Conservation (phyloP, 2,329 filamentous ascomycete genomes). For the Metarhizium guizhouense region DNA sequence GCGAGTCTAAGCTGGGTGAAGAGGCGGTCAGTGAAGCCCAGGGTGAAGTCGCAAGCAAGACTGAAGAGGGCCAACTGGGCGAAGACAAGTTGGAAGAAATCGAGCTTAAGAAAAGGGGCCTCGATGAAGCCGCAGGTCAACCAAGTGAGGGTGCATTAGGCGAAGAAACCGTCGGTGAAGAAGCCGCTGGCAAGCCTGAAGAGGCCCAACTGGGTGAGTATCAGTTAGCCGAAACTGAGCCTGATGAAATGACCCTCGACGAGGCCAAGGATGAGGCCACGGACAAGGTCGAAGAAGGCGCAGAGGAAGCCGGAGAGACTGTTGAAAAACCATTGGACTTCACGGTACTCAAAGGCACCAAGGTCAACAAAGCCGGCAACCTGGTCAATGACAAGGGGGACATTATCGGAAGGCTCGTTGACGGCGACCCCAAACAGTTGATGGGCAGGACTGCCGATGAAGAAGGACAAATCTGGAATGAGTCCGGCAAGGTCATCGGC, state of each 20-base stretch:
- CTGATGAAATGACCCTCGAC: neutral
- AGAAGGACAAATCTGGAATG: conserved; percentile 62
- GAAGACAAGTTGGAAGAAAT: neutral
- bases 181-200: too few relatives aligned
- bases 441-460: conserved; percentile 56
- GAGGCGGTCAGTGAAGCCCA: too few relatives aligned
- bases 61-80: too few relatives aligned
- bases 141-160: neutral
- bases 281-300: conserved; percentile 9
- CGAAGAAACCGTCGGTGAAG: neutral
- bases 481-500: conserved; percentile 59
- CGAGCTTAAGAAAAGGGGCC: neutral
- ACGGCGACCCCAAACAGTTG: conserved; percentile 55
- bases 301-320: conserved; percentile 13
- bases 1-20: neutral
- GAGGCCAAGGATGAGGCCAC: neutral
- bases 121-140: neutral
- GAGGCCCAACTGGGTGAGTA: neutral
- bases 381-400: conserved; percentile 44
- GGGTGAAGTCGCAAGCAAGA: too few relatives aligned
- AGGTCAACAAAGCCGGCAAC: conserved; percentile 51
- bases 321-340: conserved; percentile 29
- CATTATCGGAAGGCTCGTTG: conserved; percentile 51
- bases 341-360: conserved; percentile 41
- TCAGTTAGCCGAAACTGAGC: neutral